Evolutionary conservation across 768 basidiomycete genomes (phyloP), one percentile per base, ranked within the genome.

Genomic region (Suillus discolor): DNA sequence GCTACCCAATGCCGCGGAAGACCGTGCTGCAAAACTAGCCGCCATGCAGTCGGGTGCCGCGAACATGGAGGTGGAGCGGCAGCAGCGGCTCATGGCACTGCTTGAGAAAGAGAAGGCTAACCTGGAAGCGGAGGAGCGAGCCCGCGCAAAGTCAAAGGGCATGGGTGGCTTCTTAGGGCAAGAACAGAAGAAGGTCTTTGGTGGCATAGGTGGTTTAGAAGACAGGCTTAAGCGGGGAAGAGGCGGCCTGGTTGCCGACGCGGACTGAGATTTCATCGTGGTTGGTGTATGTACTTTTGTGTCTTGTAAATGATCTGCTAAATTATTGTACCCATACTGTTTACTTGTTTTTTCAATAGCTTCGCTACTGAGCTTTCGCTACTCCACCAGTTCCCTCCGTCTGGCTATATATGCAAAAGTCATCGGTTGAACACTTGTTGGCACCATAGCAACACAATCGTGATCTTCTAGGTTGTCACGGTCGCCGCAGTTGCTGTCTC

Each of bases 141-240:
- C 85, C 54, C 81, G 94, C 49, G 81, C 80, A 25, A 91, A 89
- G 76, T 89, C 88, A 3, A 90, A 88, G 72, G 93, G 92, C 2
- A 89, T 90, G 82, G 92, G 91, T 54, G 83, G 82, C 1, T 97
- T 96, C 81, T 79, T 97, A 71, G 89, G 87, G 63, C 82, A 89
- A 25, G 94, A 96, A 74, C 88, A 90, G 81, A 94, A 92, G 82
- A 89, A 85, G 69, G 91, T 94, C 11, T 93, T 93, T 77, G 89
- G 92, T 55, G 92, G 91, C 31, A 76, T 79, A 9, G 91, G 92
- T 47, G 91, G 89, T 18, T 77, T 95, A 36, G 93, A 93, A 74
- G 93, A 95, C 45, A 81, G 92, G 65, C 88, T 95, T 57, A 83
- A 79, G 72, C 82, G 94, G 70, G 90, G 91, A 49, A 81, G 89